phyloP scores from a whole-genome alignment of 148 eudicot genomes.

The Camellia japonica region DNA sequence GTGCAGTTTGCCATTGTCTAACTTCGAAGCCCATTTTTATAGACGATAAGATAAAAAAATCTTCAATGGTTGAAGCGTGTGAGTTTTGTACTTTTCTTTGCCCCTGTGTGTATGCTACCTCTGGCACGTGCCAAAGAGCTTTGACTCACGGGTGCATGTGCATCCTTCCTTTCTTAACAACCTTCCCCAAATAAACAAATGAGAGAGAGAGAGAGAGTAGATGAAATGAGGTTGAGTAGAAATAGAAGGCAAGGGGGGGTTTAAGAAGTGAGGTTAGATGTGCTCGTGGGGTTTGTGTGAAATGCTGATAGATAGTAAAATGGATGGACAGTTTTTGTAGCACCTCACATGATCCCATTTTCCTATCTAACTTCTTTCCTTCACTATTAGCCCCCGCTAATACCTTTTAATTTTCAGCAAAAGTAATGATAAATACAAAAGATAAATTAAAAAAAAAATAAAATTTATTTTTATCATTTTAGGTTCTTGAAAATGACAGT shows the following conservation, averaged over 20 bases:
- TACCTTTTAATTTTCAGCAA: too few relatives aligned
- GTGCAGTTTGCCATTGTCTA: background rate
- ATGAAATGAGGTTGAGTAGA: background rate
- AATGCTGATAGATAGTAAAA: background rate
- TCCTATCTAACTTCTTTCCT: too few relatives aligned
- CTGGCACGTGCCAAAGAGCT: background rate
- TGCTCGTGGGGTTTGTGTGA: conserved; percentile 3
- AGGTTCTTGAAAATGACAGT: too few relatives aligned
- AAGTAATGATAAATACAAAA: too few relatives aligned
- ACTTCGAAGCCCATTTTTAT: background rate
- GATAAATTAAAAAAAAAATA: too few relatives aligned
- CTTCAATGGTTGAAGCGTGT: background rate
- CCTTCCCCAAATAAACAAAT: background rate
- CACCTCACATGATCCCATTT: background rate
- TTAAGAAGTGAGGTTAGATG: background rate
- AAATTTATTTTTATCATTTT: too few relatives aligned
- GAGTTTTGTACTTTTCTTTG: background rate
- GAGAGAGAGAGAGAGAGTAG: too few relatives aligned
- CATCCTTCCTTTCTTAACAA: background rate
- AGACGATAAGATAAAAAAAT: conserved; percentile 1
- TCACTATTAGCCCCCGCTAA: too few relatives aligned
- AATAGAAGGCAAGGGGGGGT: background rate
- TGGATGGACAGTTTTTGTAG: background rate
- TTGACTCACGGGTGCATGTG: conserved; percentile 6
- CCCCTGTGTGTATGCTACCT: background rate